A percentile compares a stretch with the other conserved stretches of the same genome.
These are phyloP conservation scores for Claviceps sp. DNA, from an alignment of 2,329 filamentous ascomycete species.

Conservation along the genomic window DNA sequence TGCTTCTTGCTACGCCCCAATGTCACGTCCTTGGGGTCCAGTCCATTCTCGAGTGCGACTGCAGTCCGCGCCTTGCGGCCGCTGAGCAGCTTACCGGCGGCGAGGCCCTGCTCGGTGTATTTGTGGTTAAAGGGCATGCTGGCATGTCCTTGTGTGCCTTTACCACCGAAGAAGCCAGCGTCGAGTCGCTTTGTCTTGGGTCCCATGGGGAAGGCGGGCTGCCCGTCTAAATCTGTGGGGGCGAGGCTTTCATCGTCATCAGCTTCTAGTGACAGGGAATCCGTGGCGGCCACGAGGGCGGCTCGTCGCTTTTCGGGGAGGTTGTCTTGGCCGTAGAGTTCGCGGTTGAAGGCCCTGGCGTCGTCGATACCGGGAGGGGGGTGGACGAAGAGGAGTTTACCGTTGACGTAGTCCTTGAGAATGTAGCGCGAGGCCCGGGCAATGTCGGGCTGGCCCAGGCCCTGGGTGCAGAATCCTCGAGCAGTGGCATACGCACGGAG, in stretches of 20 bases:
- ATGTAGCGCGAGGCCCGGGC: slow-evolving; percentile 80
- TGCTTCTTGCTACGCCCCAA: slow-evolving; percentile 72
- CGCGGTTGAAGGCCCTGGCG: slow-evolving; percentile 66
- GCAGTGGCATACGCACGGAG: slow-evolving; percentile 77
- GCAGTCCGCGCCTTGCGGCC: slow-evolving; percentile 74
- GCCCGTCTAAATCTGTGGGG: slow-evolving; percentile 31
- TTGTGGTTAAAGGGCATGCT: slow-evolving; percentile 79
- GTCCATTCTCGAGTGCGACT: slow-evolving; percentile 68
- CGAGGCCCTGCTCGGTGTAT: slow-evolving; percentile 64
- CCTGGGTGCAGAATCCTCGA: slow-evolving; percentile 79
- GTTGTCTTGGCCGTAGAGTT: slow-evolving; percentile 73
- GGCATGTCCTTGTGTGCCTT: slow-evolving; percentile 50
- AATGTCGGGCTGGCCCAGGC: slow-evolving; percentile 83
- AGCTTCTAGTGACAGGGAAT: slow-evolving; percentile 26
- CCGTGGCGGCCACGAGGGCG: slow-evolving; percentile 39
- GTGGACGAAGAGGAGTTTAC: slow-evolving; percentile 84
- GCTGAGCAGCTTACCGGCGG: slow-evolving; percentile 50
- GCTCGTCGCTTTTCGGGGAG: slow-evolving; percentile 70
- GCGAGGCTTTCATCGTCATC: slow-evolving; percentile 17
- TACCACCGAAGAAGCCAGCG: slow-evolving; percentile 72
- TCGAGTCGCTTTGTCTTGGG: slow-evolving; percentile 68
- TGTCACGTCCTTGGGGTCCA: slow-evolving; percentile 69
- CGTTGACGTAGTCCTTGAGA: slow-evolving; percentile 94
- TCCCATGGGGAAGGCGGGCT: slow-evolving; percentile 41
- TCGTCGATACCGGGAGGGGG: slow-evolving; percentile 69